Evolutionary conservation across 1,139 yeast genomes (phyloP), one percentile per base, ranked within the genome.

Genomic region (Saccharomycopsis hybrid): DNA sequence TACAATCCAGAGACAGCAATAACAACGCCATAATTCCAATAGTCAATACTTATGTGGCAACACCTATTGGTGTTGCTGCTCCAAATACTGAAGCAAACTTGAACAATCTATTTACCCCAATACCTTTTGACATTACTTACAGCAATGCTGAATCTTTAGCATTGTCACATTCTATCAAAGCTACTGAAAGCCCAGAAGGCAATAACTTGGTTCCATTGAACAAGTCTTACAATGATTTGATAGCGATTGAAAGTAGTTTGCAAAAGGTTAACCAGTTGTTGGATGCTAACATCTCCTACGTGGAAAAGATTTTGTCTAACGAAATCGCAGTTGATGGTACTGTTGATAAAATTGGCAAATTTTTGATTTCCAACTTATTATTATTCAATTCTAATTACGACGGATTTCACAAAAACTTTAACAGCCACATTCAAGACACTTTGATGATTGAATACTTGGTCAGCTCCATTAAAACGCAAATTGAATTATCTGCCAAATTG

Each of bases 401-500:
- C 33, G 75, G 72, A 45, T 74, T 85, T 59, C 80, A 77, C 61
- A 70, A 72, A 58, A 75, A 81, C 57, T 82, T 87, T 74, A 79
- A 78, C 61, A 76, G 79, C 50, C 90, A 86, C 65, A 73, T 83
- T 63, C 90, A 86, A 67, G 96, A 88, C 62, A 82, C 88, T 43
- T 76, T 85, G 56, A 81, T 87, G 82, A 78, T 88, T 58, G 94
- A 86, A 62, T 85, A 82, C 64, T 75, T 88, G 68, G 85, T 95
- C 54, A 82, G 84, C 62, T 87, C 94, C 49, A 82, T 88, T 60
- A 85, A 85, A 70, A 86, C 89, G 57, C 96, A 88, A 69, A 76
- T 86, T 58, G 92, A 85, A 63, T 74, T 85, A 62, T 80, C 89
- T 62, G 82, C 89, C 44, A 80, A 85, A 65, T 76, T 86, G 62